Base-by-base conservation (phyloP, 805 yeast species). In the Wickerhamomyces tratensis region DNA sequence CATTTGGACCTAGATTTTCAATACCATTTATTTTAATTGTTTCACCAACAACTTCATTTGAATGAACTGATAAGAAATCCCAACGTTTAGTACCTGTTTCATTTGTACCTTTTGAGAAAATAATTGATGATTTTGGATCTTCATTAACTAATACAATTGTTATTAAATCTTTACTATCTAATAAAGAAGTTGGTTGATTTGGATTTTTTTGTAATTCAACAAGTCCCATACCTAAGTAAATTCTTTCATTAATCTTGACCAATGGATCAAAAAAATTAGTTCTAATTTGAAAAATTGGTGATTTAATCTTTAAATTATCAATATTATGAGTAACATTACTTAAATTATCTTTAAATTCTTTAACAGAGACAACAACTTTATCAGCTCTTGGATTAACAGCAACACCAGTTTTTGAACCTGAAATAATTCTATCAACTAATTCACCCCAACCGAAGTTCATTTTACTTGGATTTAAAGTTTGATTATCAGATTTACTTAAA, bases 401-500 rank as follows among this genome's bases (percentile, higher is more conserved):
- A 42, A 86, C 76, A 48, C 95, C 95, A 42, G 74, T 74, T 44
- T 71, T 75, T 1, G 89, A 76, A 26, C 94, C 93, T 13, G 75
- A 59, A 48, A 87, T 80, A 46, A 87, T 83, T 52, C 94, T 68
- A 52, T 86, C 87, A 25, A 83, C 74, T 40, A 85, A 63, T 47
- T 82, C 89, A 63, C 96, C 96, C 96, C 96, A 87, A 40, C 96
- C 96, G 46, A 76, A 72, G 56, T 79, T 81, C 44, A 56, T 43
- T 53, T 64, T 67, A 46, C 54, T 46, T 50, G 71, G 62, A 50
- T 59, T 62, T 46, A 56, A 36, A 47, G 61, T 52, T 36, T 64
- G 67, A 33, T 58, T 58, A 37, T 52, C 62, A 25, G 49, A 47
- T 30, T 53, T 57, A 13, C 68, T 69, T 50, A 79, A 72, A 51